Evolutionary conservation across 192 early-diverging fungal genomes (phyloP), one percentile per base, ranked within the genome.

Genomic region (Coemansia sp.): DNA sequence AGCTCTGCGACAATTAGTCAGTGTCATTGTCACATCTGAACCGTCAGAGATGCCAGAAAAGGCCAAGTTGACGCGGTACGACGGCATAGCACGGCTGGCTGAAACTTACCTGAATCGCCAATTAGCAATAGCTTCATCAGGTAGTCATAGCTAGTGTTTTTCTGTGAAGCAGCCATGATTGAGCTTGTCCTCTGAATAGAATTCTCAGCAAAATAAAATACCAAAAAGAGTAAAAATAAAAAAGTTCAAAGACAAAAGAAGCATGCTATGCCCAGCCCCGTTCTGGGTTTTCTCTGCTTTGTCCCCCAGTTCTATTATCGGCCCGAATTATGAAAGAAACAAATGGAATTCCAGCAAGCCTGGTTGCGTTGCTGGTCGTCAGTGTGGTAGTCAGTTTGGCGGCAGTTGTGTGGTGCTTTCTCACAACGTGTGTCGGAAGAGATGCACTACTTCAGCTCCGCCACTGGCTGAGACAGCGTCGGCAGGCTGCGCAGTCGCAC

Each of bases 61-160:
- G 29, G 29, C 29, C 29, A 32, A 32, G 29, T 6, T 32, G 29
- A 32, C 29, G 5, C 29, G 29, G 29, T 32, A 32, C 29, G 29
- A 32, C 5, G 29, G 6, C 29, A 32, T 32, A 32, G 29, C 29
- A 32, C 43, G 43, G 3, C 12, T 12, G 22, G 51, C 15, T 5
- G 51, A 23, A 12, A 24, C 86, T 79, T 87, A 95, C 96, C 96
- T 68, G 91, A 93, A 84, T 98, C 96, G 29, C 95, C 97, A 73
- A 98, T 98, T 55, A 99, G 82, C 63, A 99, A 85, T 65, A 99
- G 87, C 81, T 98, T 98, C 86, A 98, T 98, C 66, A 98, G 91
- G 79, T 98, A 98, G 85, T 98, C 97, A 76, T 98, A 98, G 58
- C 93, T 91, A 58, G 96, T 93, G 69, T 90, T 93, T 77, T 98